Conservation (phyloP, 805 yeast genomes). For the Diddensiella santjacobensis region DNA sequence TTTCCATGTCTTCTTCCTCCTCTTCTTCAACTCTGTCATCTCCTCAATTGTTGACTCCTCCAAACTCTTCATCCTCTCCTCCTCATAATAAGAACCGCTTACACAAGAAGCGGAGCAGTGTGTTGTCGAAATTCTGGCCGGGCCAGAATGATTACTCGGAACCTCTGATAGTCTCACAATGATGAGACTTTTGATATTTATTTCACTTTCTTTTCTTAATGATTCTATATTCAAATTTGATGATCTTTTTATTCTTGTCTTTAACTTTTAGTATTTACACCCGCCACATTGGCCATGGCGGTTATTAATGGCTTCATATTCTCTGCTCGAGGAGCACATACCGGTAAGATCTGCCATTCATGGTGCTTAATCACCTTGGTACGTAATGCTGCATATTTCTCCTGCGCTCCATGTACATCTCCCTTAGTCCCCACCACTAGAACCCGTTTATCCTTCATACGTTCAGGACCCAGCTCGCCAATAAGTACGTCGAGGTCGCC, state of each 20-base stretch:
- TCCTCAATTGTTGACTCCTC: background rate
- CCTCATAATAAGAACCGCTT: background rate
- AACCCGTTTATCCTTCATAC: slow-evolving; percentile 57
- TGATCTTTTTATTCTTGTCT: no score
- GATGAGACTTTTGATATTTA: background rate
- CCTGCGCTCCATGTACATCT: slow-evolving; percentile 57
- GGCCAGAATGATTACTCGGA: background rate
- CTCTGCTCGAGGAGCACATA: slow-evolving; percentile 72
- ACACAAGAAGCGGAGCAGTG: background rate
- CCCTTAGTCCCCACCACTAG: slow-evolving; percentile 93
- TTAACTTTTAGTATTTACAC: background rate
- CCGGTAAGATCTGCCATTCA: slow-evolving; percentile 76
- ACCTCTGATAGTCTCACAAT: background rate
- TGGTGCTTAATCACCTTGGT: slow-evolving; percentile 39
- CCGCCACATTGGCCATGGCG: slow-evolving; percentile 53
- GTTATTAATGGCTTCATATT: slow-evolving; percentile 67
- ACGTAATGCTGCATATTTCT: slow-evolving; percentile 45
- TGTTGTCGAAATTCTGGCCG: background rate
- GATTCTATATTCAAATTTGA: background rate
- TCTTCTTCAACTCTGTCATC: background rate
- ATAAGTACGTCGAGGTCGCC: slow-evolving; percentile 60
- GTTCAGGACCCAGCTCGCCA: slow-evolving; percentile 64
- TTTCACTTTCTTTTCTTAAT: background rate
- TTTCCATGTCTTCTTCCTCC: background rate
- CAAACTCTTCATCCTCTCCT: background rate